phyloP scores from a whole-genome alignment of 2,329 filamentous ascomycete species.

The Blastomyces silverae region DNA sequence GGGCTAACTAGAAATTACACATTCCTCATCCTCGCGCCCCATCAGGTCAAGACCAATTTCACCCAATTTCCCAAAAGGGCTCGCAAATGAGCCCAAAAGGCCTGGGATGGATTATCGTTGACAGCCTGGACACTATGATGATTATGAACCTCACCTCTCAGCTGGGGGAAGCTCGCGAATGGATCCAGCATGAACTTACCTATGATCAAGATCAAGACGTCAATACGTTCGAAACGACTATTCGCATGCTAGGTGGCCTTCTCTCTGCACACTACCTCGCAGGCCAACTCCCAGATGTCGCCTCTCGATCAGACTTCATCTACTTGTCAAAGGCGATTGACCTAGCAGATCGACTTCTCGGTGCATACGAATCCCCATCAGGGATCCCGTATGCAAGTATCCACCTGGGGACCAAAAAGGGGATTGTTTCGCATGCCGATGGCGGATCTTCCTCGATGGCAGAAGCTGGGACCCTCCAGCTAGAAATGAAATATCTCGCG shows the following conservation, averaged over 20 bases:
- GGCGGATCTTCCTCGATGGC: slow-evolving; percentile 87
- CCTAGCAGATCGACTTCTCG: slow-evolving; percentile 75
- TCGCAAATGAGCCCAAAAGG: slow-evolving; percentile 80
- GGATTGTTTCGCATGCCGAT: slow-evolving; percentile 75
- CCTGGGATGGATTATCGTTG: slow-evolving; percentile 96
- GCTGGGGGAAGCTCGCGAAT: slow-evolving; percentile 75
- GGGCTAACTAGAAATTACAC: slow-evolving; percentile 20
- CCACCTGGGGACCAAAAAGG: slow-evolving; percentile 69
- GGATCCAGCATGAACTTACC: slow-evolving; percentile 71
- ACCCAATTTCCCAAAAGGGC: slow-evolving; percentile 71
- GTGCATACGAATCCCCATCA: slow-evolving; percentile 79
- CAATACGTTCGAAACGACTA: slow-evolving; percentile 96
- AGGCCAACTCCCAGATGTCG: slow-evolving; percentile 70
- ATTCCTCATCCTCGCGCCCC: slow-evolving; percentile 16
- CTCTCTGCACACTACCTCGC: slow-evolving; percentile 94
- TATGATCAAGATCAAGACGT: slow-evolving; percentile 95
- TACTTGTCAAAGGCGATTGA: slow-evolving; percentile 85
- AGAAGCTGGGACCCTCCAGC: slow-evolving; percentile 83
- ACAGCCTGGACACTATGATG: slow-evolving; percentile 93
- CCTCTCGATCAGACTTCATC: slow-evolving; percentile 83
- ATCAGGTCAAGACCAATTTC: slow-evolving; percentile 74
- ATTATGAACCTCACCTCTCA: slow-evolving; percentile 93
- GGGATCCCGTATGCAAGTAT: slow-evolving; percentile 88
- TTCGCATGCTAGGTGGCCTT: slow-evolving; percentile 90
- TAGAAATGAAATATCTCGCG: slow-evolving; percentile 95